Percentiles rank a stretch among this genome's conserved stretches.
phyloP scores from a whole-genome alignment of 352 stramenopile species.

The Pythium apleroticum region DNA sequence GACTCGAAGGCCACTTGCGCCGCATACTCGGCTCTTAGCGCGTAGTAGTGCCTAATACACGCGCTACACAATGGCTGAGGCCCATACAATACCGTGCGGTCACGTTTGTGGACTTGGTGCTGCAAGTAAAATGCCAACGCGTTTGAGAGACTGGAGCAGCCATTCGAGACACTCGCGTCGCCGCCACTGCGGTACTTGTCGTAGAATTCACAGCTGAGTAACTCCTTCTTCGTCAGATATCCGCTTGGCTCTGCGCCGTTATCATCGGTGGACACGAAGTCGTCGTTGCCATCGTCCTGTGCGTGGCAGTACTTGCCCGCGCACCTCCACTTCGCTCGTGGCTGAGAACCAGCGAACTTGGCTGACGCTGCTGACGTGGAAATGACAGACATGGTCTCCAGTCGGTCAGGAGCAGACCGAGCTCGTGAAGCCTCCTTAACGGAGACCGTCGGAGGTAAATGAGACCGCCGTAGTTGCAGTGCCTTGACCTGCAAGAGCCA shows the following conservation, averaged over 20 bases:
- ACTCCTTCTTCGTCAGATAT: conserved; percentile 63
- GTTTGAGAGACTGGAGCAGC: conserved; percentile 37
- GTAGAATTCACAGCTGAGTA: conserved; percentile 69
- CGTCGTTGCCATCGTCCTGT: not conserved
- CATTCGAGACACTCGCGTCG: conserved; percentile 47
- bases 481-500: conserved; percentile 75
- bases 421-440: conserved; percentile 27
- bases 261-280: conserved; percentile 6
- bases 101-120: conserved; percentile 48
- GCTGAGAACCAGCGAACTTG: not conserved
- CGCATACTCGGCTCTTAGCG: conserved; percentile 21
- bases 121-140: conserved; percentile 59
- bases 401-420: conserved; percentile 44
- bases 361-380: not conserved
- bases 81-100: conserved; percentile 57
- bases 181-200: conserved; percentile 39
- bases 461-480: conserved; percentile 38
- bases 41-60: conserved; percentile 52
- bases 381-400: conserved; percentile 23
- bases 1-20: not conserved
- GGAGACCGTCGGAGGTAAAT: not conserved
- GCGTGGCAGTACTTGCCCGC: conserved; percentile 20
- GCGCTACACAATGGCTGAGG: conserved; percentile 45
- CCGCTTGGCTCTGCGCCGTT: conserved; percentile 28
- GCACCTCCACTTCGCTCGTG: conserved; percentile 42